Conservation (phyloP, 2,329 filamentous ascomycete species). For the Colletotrichum tamarilloi region DNA sequence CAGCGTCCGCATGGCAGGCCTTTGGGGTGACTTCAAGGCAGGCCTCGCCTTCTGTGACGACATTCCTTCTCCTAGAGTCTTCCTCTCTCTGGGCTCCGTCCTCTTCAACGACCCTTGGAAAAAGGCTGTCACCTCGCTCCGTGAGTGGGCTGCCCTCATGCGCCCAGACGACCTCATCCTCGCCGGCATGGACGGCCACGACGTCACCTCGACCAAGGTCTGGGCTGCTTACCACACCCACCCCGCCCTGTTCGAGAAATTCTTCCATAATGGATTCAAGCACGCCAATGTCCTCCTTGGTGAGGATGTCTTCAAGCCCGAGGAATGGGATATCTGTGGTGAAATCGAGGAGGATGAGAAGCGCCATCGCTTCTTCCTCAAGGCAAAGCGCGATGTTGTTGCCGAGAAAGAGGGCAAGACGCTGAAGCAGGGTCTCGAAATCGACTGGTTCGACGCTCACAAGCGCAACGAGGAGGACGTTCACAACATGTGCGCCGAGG, state of each 20-base stretch:
- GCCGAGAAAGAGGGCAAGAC: slow-evolving; percentile 36
- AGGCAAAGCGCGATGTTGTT: slow-evolving; percentile 48
- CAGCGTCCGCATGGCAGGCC: slow-evolving; percentile 48
- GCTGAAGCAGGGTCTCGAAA: slow-evolving; percentile 47
- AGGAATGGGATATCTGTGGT: slow-evolving; percentile 52
- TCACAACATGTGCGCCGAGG: slow-evolving; percentile 51
- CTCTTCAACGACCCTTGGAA: slow-evolving; percentile 54
- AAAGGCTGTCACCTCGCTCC: slow-evolving; percentile 47
- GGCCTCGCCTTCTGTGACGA: slow-evolving; percentile 45
- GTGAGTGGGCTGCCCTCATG: slow-evolving; percentile 49
- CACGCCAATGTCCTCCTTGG: slow-evolving; percentile 50
- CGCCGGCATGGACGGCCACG: slow-evolving; percentile 55
- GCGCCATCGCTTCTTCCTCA: slow-evolving; percentile 53
- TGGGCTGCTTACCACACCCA: slow-evolving; percentile 53
- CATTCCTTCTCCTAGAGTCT: slow-evolving; percentile 47
- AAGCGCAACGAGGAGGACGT: slow-evolving; percentile 52
- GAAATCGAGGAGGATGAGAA: slow-evolving; percentile 49
- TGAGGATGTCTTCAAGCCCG: slow-evolving; percentile 47
- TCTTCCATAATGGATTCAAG: slow-evolving; percentile 53
- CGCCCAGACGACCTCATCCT: slow-evolving; percentile 49
- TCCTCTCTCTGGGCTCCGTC: slow-evolving; percentile 54
- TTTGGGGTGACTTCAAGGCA: slow-evolving; percentile 54
- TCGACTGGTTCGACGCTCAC: slow-evolving; percentile 58
- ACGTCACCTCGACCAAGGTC: slow-evolving; percentile 49
- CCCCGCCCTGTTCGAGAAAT: slow-evolving; percentile 47